Evolutionary conservation across 305 asterid genomes (phyloP), one percentile per base, ranked within the genome.

Genomic region (Fraxinus angustifolia): DNA sequence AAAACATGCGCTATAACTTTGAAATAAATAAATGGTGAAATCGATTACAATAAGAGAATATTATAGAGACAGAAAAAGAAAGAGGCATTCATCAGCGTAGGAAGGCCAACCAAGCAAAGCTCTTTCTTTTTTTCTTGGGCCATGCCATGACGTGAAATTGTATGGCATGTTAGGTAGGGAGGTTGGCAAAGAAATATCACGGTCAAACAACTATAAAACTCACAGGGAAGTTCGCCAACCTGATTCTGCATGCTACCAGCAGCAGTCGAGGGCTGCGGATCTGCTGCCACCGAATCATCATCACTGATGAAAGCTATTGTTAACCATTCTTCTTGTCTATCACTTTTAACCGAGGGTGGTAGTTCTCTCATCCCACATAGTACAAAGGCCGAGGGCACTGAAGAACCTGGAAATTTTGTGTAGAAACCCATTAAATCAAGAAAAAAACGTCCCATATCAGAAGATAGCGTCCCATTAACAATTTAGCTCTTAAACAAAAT

Each of bases 351-450:
- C 7, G 89, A 90, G 40, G 96, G 92, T 48, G 99, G 99, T 42
- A 95, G 74, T 85, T 95, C 98, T 87, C 91, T 92, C 99, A 95
- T 95, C 91, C 93, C 93, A 84, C 91, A 89, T 65, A 95, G 79
- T 33, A 95, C 88, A 81, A 91, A 92, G 10, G 90, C 93, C 6
- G 99, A 94, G 48, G 99, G 99, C 83, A 95, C 87, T 17, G 98
- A 92, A 78, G 98, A 89, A 83, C 99, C 99, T 95, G 90, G 84
- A 53, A 79, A 82, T 23, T 21, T 21, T 60, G 70, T 60, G 23
- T 53, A 50, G 23, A 16, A 50, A 50, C 21, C 0, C 23, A 10
- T 19, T 58, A 58, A 58, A 58, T 58, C 70, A 21, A 19, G 70
- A 19, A 58, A 58, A 45, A 5, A 56, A 16, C 0, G 28, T 17